phyloP scores from a whole-genome alignment of 441 rosid genomes.

The Euphorbia schlechtendalii region DNA sequence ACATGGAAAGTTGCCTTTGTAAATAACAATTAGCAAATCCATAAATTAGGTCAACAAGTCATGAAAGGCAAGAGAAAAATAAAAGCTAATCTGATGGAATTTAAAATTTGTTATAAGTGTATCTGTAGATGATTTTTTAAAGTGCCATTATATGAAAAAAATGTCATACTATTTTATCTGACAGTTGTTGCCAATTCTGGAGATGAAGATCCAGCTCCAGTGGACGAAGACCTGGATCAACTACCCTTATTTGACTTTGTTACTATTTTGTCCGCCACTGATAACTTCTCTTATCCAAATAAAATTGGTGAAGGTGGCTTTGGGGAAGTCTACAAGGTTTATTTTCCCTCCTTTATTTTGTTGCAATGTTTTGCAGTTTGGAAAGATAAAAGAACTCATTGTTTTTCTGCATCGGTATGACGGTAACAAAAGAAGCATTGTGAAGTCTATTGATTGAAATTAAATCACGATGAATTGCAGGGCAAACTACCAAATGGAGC shows the following conservation, averaged over 20 bases:
- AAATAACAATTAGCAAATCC: neutral
- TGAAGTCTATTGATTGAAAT: neutral
- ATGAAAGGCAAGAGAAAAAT: neutral
- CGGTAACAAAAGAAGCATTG: neutral
- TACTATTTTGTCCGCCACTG: constrained; percentile 16
- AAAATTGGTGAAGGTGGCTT: constrained; percentile 20
- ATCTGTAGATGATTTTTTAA: neutral
- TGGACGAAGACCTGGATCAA: constrained; percentile 12
- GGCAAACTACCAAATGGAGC: constrained; percentile 9
- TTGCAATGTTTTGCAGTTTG: neutral
- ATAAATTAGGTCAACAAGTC: neutral
- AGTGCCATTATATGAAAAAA: neutral
- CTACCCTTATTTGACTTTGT: constrained; percentile 9
- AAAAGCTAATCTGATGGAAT: neutral
- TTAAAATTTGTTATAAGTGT: neutral
- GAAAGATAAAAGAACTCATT: neutral
- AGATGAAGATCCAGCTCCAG: constrained; percentile 2
- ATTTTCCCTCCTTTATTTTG: neutral
- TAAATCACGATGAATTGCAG: constrained; percentile 12
- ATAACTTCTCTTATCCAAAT: constrained; percentile 14
- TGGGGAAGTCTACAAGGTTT: no score
- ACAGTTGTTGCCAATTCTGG: neutral
- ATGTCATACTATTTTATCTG: neutral
- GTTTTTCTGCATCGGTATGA: neutral
- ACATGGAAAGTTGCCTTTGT: neutral